phyloP scores from a whole-genome alignment of 208 protist species.

The Strigomonas culicis region DNA sequence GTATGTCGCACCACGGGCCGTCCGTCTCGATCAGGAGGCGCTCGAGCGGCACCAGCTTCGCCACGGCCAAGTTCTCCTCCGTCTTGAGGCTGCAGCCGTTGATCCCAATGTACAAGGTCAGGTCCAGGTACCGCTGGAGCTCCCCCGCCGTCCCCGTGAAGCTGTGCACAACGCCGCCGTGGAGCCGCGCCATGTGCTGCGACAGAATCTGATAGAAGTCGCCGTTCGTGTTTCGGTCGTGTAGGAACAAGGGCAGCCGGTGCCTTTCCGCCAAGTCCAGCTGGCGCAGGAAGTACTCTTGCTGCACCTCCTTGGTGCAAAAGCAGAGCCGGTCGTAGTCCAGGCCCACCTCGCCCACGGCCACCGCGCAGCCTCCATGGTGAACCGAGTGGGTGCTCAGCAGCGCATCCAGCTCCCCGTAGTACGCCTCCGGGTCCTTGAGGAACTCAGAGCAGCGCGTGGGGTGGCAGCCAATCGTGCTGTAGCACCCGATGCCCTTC shows the following conservation, averaged over 20 bases:
- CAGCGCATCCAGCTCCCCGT: conserved; percentile 39
- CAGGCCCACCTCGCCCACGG: conserved; percentile 83
- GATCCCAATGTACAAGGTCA: conserved; percentile 92
- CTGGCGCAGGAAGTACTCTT: conserved; percentile 72
- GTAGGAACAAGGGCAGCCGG: conserved; percentile 92
- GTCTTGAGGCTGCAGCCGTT: conserved; percentile 95
- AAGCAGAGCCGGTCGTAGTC: conserved; percentile 96
- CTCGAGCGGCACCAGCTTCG: conserved; percentile 77
- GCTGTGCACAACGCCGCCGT: conserved; percentile 92
- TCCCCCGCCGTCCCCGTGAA: conserved; percentile 91
- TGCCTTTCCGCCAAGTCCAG: conserved; percentile 80
- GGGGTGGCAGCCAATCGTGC: conserved; percentile 89
- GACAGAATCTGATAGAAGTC: conserved; percentile 80
- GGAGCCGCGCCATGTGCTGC: conserved; percentile 38
- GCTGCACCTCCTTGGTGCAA: conserved; percentile 85
- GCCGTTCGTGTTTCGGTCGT: conserved; percentile 85
- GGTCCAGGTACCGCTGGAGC: conserved; percentile 61
- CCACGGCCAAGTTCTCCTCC: conserved; percentile 81
- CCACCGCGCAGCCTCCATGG: conserved; percentile 67
- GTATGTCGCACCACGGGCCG: conserved; percentile 93
- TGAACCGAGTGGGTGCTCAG: conserved; percentile 45
- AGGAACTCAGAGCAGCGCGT: conserved; percentile 81
- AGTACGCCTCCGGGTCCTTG: conserved; percentile 50
- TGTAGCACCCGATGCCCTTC: conserved; percentile 31
- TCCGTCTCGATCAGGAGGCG: conserved; percentile 95